These are phyloP conservation scores for Pinus tabuliformis DNA, from an alignment of 75 land plant genomes.

Conservation along the genomic window DNA sequence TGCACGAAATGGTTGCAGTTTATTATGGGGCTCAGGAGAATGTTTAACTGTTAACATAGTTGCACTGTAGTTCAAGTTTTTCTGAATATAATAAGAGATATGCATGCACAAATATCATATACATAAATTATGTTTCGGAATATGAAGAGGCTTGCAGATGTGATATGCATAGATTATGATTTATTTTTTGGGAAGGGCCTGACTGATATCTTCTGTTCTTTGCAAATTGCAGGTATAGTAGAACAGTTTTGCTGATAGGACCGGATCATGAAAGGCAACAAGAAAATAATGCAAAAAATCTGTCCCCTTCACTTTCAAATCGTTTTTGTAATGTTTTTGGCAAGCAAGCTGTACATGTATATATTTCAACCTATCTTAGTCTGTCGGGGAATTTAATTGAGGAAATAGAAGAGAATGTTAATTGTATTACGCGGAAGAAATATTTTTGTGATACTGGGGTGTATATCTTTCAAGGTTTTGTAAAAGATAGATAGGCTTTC, in stretches of 20 bases:
- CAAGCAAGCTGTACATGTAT: not conserved
- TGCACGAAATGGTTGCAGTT: too few relatives aligned
- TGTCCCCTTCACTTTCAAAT: not conserved
- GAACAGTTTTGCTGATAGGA: not conserved
- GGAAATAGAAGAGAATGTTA: not conserved
- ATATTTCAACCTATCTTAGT: not conserved
- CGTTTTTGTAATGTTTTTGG: not conserved
- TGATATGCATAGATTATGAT: not conserved
- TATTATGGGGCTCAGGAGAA: not conserved
- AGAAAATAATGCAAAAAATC: not conserved
- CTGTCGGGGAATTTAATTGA: not conserved
- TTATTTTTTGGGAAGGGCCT: not conserved
- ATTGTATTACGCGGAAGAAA: not conserved
- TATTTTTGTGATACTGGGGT: not conserved
- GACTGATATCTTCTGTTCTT: not conserved
- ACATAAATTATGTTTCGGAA: too few relatives aligned
- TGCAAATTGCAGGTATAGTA: conserved; percentile 1
- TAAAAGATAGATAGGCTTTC: not conserved
- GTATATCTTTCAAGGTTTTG: not conserved
- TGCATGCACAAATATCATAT: not conserved
- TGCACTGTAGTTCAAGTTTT: not conserved
- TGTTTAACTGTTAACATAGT: not conserved
- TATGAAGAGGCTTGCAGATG: not conserved
- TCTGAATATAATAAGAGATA: not conserved
- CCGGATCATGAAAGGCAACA: not conserved